A percentile compares a stretch with the other conserved stretches of the same genome.
phyloP scores from a whole-genome alignment of 2,329 filamentous ascomycete genomes.

The Trichothecium sympodiale region DNA sequence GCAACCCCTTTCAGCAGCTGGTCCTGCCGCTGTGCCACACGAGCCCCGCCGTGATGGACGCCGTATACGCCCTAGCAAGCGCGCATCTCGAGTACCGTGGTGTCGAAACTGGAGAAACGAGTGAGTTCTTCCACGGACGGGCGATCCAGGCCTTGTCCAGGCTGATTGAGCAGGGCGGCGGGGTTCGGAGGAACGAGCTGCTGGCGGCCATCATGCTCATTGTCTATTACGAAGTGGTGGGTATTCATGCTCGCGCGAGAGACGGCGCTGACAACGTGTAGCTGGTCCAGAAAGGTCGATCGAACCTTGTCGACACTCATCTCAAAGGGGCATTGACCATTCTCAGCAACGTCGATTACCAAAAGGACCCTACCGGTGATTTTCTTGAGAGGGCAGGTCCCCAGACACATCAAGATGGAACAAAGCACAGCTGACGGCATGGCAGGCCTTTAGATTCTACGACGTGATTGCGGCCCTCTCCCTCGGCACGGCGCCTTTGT shows the following conservation, averaged over 20 bases:
- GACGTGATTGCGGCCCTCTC: conserved; percentile 54
- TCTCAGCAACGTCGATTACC: conserved; percentile 36
- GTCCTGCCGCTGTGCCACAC: conserved; percentile 47
- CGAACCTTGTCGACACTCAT: conserved; percentile 50
- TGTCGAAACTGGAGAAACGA: conserved; percentile 40
- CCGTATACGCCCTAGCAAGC: conserved; percentile 72
- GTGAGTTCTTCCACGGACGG: conserved; percentile 47
- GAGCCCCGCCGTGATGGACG: conserved; percentile 59
- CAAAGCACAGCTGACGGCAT: background rate
- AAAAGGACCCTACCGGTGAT: conserved; percentile 37
- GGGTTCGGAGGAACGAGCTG: conserved; percentile 43
- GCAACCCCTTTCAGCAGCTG: conserved; percentile 52
- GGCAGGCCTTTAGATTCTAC: conserved; percentile 52
- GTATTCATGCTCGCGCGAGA: too few relatives aligned
- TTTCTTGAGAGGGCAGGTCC: conserved; percentile 46
- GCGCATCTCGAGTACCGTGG: conserved; percentile 68
- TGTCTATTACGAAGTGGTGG: conserved; percentile 53
- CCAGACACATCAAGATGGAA: background rate
- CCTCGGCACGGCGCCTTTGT: conserved; percentile 45
- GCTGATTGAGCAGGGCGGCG: conserved; percentile 41
- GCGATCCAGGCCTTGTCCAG: conserved; percentile 46
- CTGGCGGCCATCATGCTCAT: conserved; percentile 50
- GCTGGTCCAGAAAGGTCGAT: conserved; percentile 49
- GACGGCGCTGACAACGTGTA: conserved; percentile 13
- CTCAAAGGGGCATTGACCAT: conserved; percentile 51